Evolutionary conservation across 371 early-diverging fungal genomes (phyloP), one percentile per base, ranked within the genome.

Genomic region (Rhizopus sp.): DNA sequence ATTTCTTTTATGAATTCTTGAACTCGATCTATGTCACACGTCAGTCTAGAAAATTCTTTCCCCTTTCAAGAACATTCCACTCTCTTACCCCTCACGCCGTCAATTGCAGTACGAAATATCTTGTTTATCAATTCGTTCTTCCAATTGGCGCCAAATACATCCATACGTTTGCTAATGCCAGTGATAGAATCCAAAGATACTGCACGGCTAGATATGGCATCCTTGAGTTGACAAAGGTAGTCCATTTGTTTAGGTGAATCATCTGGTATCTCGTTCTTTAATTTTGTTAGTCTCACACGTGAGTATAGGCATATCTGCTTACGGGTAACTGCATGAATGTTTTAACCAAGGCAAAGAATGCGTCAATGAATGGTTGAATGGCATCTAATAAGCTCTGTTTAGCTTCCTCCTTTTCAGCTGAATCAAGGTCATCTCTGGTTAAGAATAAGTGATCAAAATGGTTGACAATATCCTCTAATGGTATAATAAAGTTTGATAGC

Each of bases 401-500:
- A 0, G 64, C 64, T 35, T 66, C 56, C 12, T 64, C 51, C 40
- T 50, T 64, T 8, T 29, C 12, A 12, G 23, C 23, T 2, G 23
- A 23, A 23, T 34, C 37, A 49, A 45, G 33, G 55, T 39, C 12
- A 5, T 10, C 56, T 12, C 55, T 53, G 35, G 41, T 31, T 5
- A 73, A 32, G 42, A 73, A 70, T 10, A 73, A 47, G 2, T 9
- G 38, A 10, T 69, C 53, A 17, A 69, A 72, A 29, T 67, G 60
- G 10, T 55, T 42, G 0, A 65, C 69, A n/a, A 67, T 59, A 10
- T 64, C 55, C 41, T 75, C 70, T 23, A 75, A 57, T 31, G 70
- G 69, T 7, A 41, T 48, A 3, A 75, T 50, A 15, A 42, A 69
- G 0, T n/a, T 16, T 0, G 15, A 13, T 10, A 63, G 42, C 5